phyloP scores from a whole-genome alignment of 108 stramenopile genomes.

The Schizochytrium sp. region DNA sequence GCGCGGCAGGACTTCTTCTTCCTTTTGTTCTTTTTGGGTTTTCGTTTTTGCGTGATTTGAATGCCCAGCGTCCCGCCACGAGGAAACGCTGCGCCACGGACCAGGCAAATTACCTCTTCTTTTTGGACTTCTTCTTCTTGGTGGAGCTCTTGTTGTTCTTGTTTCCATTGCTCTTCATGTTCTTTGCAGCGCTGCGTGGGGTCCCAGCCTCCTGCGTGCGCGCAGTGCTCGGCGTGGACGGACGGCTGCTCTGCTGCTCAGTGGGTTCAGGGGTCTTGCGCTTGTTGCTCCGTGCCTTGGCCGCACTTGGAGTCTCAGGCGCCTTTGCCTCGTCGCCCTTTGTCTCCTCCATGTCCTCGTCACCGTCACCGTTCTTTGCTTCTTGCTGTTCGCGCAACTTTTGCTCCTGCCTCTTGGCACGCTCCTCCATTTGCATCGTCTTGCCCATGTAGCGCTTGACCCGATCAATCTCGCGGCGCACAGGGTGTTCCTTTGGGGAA shows the following conservation, averaged over 20 bases:
- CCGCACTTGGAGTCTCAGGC: background rate
- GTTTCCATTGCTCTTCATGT: background rate
- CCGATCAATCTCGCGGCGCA: background rate
- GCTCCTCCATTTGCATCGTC: background rate
- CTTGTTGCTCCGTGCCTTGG: background rate
- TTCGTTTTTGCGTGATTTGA: background rate
- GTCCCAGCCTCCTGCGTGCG: too few species aligned
- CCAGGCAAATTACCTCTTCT: background rate
- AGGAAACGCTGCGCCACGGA: background rate
- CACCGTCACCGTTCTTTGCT: background rate
- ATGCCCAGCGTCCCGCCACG: background rate
- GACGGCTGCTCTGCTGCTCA: background rate
- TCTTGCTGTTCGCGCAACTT: background rate
- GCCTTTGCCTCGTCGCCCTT: background rate
- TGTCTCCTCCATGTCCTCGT: background rate
- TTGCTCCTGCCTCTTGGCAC: background rate
- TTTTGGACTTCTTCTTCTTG: background rate
- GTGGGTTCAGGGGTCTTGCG: background rate
- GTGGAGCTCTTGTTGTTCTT: background rate
- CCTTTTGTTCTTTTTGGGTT: background rate
- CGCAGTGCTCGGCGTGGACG: too few species aligned
- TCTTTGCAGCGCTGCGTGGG: too few species aligned
- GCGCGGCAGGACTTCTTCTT: too few species aligned
- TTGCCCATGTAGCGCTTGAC: slow-evolving; percentile 5
- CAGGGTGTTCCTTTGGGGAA: background rate